Percentiles rank a stretch among this genome's conserved stretches.
Conservation (phyloP, 1,284 basidiomycete species). For the Phaffia rhodozyma region DNA sequence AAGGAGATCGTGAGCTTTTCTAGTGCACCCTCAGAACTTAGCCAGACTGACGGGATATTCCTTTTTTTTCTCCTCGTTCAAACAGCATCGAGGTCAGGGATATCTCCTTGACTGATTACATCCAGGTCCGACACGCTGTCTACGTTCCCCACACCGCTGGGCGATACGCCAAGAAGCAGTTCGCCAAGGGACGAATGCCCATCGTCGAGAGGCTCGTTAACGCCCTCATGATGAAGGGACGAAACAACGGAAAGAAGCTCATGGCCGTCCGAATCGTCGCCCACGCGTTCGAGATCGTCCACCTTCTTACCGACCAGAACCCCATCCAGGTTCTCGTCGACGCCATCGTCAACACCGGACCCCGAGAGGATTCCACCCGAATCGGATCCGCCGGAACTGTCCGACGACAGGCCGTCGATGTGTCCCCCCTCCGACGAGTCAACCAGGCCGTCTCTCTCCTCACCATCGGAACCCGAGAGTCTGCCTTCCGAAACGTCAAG, state of each 20-base stretch:
- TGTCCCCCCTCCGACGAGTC: slow-evolving; percentile 93
- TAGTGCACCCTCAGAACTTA: too few relatives aligned
- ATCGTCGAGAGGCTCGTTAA: slow-evolving; percentile 16
- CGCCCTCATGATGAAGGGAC: slow-evolving; percentile 99
- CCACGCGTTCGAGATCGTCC: slow-evolving; percentile 99
- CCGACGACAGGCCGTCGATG: slow-evolving; percentile 99
- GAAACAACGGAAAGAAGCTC: slow-evolving; percentile 99
- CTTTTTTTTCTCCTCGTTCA: slow-evolving; percentile 24
- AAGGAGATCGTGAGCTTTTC: too few relatives aligned
- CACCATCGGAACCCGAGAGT: slow-evolving; percentile 96
- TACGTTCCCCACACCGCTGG: slow-evolving; percentile 98
- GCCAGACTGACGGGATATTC: too few relatives aligned
- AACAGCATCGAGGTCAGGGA: slow-evolving; percentile 95
- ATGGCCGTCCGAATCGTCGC: slow-evolving; percentile 98
- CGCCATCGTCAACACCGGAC: slow-evolving; percentile 93
- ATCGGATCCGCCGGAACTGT: slow-evolving; percentile 99
- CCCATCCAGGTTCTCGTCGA: slow-evolving; percentile 73
- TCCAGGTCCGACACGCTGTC: slow-evolving; percentile 94
- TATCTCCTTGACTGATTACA: slow-evolving; percentile 97
- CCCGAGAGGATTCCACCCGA: slow-evolving; percentile 98
- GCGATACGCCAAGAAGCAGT: slow-evolving; percentile 99
- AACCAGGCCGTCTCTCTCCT: slow-evolving; percentile 95
- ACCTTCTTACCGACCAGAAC: slow-evolving; percentile 99
- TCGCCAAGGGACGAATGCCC: slow-evolving; percentile 99
- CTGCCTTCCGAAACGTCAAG: slow-evolving; percentile 99